A percentile compares a stretch with the other conserved stretches of the same genome.
phyloP scores from a whole-genome alignment of 2,329 filamentous ascomycete genomes.

The Drechslerella coelobrocha region DNA sequence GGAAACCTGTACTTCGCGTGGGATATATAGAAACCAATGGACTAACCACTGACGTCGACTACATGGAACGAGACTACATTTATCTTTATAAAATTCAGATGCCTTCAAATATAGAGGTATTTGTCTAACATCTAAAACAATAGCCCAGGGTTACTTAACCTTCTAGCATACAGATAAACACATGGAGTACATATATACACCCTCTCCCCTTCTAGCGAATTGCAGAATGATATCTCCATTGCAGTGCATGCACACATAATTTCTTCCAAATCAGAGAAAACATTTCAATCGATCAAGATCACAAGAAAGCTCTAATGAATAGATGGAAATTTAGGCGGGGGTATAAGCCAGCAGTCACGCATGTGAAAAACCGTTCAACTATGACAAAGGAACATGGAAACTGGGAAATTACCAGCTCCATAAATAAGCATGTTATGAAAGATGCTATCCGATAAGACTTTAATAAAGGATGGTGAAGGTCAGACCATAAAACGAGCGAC shows the following conservation, averaged over 20 bases:
- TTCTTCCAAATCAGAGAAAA: too few species aligned
- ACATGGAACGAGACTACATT: too few species aligned
- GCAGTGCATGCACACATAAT: too few species aligned
- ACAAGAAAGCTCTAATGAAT: not conserved
- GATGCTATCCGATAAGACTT: not conserved
- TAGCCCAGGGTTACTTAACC: too few species aligned
- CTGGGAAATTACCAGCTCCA: constrained; percentile 24
- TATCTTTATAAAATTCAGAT: too few species aligned
- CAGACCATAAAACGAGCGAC: not conserved
- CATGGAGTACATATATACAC: too few species aligned
- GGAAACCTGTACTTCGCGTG: not conserved
- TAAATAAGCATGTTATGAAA: constrained; percentile 16
- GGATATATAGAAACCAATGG: not conserved
- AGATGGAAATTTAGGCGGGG: not conserved
- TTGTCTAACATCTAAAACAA: too few species aligned
- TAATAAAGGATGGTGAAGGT: not conserved
- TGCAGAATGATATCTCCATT: too few species aligned
- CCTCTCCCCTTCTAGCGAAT: too few species aligned
- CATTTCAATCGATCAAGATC: not conserved
- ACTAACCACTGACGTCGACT: too few species aligned
- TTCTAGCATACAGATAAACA: too few species aligned
- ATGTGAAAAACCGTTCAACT: not conserved
- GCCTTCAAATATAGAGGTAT: too few species aligned
- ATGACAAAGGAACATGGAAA: constrained; percentile 1
- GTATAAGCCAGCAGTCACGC: not conserved